Percentiles rank a stretch among this genome's conserved stretches.
These are phyloP conservation scores for Chenopodium album DNA, from an alignment of 148 eudicot species.

Conservation along the genomic window DNA sequence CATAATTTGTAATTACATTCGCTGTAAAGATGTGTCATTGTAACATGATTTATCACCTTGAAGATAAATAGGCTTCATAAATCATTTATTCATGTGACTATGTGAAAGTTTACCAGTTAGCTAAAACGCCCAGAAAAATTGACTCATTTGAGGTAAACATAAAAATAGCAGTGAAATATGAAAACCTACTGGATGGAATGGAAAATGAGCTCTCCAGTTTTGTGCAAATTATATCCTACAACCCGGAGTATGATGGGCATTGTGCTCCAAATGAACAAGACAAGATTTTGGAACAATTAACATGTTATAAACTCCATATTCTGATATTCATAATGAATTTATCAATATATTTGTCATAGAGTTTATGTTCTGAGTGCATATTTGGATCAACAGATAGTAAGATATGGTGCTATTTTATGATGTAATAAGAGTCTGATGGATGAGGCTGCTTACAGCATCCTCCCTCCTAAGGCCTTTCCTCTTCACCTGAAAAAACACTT, in stretches of 20 bases:
- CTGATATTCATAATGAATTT: neutral
- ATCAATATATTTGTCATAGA: neutral
- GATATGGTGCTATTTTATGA: too few relatives aligned
- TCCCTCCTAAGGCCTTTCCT: neutral
- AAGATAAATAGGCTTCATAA: neutral
- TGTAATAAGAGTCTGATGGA: too few relatives aligned
- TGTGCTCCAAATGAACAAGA: too few relatives aligned
- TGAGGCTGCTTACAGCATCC: neutral
- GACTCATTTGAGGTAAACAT: neutral
- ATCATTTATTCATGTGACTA: neutral
- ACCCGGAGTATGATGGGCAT: too few relatives aligned
- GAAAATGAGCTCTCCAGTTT: neutral
- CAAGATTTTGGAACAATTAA: too few relatives aligned
- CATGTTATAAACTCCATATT: too few relatives aligned
- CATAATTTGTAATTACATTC: conserved; percentile 22
- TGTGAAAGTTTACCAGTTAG: neutral
- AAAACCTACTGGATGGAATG: neutral
- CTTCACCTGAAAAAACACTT: too few relatives aligned
- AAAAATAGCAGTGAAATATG: neutral
- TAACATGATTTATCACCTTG: conserved; percentile 1
- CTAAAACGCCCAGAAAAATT: neutral
- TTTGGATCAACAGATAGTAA: neutral
- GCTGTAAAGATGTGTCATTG: conserved; percentile 23
- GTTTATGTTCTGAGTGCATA: neutral
- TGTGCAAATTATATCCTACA: neutral